Conservation (phyloP, 441 rosid species). For the Melianthus villosus region DNA sequence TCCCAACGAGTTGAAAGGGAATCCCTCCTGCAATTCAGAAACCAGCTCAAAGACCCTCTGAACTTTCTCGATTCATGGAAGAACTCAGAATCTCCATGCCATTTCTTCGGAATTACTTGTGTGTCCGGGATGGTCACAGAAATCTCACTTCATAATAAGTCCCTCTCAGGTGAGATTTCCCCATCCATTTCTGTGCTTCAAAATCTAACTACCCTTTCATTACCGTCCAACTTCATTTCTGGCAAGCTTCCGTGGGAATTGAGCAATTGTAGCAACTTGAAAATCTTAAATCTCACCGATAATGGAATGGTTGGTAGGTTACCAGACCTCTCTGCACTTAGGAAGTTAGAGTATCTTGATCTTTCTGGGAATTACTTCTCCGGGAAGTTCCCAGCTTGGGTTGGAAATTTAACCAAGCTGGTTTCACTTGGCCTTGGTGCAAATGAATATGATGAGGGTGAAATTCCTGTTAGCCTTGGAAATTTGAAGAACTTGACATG, state of each 20-base stretch:
- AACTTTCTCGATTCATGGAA: constrained; percentile 48
- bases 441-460: constrained; percentile 32
- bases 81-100: constrained; percentile 42
- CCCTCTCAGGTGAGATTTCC: constrained; percentile 49
- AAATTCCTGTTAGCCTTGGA: constrained; percentile 43
- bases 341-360: constrained; percentile 34
- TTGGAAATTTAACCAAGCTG: constrained; percentile 35
- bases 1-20: constrained; percentile 25
- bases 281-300: constrained; percentile 34
- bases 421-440: constrained; percentile 28
- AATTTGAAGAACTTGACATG: constrained; percentile 33
- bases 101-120: constrained; percentile 42
- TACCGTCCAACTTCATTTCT: constrained; percentile 31
- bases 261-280: constrained; percentile 28
- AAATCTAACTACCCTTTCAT: constrained; percentile 25
- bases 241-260: constrained; percentile 46
- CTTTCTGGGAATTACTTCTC: constrained; percentile 30
- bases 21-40: constrained; percentile 57
- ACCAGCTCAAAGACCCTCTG: constrained; percentile 41
- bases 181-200: constrained; percentile 33
- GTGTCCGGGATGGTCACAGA: constrained; percentile 35
- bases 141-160: constrained; percentile 31
- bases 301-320: constrained; percentile 36
- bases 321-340: constrained; percentile 47
- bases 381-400: constrained; percentile 57